Percentiles rank a stretch among this genome's conserved stretches.
Conservation (phyloP, 495 filamentous ascomycete species). For the Oleoguttula mirabilis region DNA sequence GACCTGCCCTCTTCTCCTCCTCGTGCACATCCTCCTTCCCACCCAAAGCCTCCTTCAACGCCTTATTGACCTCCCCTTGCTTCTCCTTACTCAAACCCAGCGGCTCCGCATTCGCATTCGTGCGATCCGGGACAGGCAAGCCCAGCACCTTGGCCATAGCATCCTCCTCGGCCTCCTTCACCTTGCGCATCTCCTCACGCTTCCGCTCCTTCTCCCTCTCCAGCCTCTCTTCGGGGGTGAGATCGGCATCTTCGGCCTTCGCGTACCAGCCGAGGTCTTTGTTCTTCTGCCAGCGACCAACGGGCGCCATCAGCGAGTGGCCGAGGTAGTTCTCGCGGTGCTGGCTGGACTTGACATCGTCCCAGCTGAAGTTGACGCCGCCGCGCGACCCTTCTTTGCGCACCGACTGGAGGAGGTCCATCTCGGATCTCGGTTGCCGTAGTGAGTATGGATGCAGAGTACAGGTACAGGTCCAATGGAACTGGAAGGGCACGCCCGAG, state of each 20-base stretch:
- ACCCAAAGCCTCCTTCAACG: conserved; percentile 22
- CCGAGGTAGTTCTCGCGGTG: conserved; percentile 97
- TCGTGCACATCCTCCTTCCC: conserved; percentile 17
- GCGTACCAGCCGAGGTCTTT: conserved; percentile 83
- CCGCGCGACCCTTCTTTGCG: conserved; percentile 91
- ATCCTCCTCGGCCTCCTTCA: conserved; percentile 91
- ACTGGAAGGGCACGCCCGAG: too few relatives aligned
- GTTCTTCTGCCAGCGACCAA: conserved; percentile 91
- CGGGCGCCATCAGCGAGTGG: conserved; percentile 87
- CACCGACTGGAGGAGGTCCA: conserved; percentile 90
- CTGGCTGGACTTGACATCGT: conserved; percentile 71
- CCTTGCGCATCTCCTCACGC: conserved; percentile 61
- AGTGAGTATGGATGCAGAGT: too few relatives aligned
- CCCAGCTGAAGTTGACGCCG: conserved; percentile 88
- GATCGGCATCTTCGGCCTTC: conserved; percentile 56
- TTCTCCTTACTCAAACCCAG: conserved; percentile 21
- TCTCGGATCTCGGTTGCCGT: too few relatives aligned
- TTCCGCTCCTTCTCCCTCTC: conserved; percentile 40
- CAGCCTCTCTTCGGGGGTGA: conserved; percentile 39
- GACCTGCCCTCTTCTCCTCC: conserved; percentile 10
- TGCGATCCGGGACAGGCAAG: conserved; percentile 46
- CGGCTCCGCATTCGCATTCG: conserved; percentile 21
- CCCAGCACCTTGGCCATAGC: conserved; percentile 73
- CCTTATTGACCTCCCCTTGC: conserved; percentile 24
- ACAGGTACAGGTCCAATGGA: too few relatives aligned